Base-by-base conservation (phyloP, 441 rosid genomes). In the Flueggea neowawraea region DNA sequence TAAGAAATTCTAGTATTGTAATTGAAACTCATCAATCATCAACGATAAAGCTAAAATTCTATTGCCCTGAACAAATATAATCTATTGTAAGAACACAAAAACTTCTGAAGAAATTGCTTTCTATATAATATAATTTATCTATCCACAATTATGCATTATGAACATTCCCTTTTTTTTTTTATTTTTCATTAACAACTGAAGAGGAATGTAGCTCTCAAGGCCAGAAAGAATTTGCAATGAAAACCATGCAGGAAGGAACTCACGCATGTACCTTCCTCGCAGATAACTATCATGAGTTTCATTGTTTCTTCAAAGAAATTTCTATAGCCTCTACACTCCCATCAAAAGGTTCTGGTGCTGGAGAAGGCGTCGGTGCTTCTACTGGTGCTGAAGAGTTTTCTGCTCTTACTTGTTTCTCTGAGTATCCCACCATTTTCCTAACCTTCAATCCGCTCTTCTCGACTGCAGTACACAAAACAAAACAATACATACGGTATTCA, bases 351-450 rank as follows among this genome's bases (percentile, higher is more conserved):
- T 75, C 77, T 6, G 58, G 61, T 55, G n/a, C 68, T 3, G 73
- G 62, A 0, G 73, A 58, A 16, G 80, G 68, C 14, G 55, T 39
- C 31, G 70, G 62, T 48, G 74, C 68, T 58, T 57, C 65, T 54
- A 33, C 54, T 16, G 59, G 14, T 10, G 52, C 62, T 33, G 69
- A 45, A 12, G 44, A 52, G 31, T 36, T 16, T 12, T 31, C 16
- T 16, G n/a, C 48, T 52, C 54, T 60, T 13, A 12, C 14, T 36
- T 60, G 70, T 64, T 73, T 74, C 78, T 68, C 73, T 33, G 60
- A 36, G 67, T 72, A 64, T 31, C 64, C 75, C 52, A 76, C 78
- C 81, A 74, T 66, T 72, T 62, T 86, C 71, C 91, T 71, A 3
- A 69, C 69, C 65, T 80, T 86, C 47, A 58, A 41, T 36, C 61